phyloP scores from a whole-genome alignment of 2,329 filamentous ascomycete species.

The Zopfia rhizophila region DNA sequence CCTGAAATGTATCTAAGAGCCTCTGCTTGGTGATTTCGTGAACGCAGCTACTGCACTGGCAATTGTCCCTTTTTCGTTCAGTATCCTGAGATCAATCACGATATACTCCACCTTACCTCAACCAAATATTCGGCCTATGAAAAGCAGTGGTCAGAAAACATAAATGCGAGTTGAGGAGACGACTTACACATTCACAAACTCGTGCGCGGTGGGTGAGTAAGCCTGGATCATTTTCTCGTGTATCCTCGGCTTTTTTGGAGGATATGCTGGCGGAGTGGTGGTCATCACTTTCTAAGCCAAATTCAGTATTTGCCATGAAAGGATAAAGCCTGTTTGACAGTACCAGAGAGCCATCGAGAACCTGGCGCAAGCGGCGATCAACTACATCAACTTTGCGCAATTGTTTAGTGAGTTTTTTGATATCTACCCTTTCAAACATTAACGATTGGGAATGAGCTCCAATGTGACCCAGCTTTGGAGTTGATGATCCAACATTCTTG shows the following conservation, averaged over 20 bases:
- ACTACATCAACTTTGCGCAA: not conserved
- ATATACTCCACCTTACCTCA: constrained; percentile 33
- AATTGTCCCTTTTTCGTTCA: constrained; percentile 75
- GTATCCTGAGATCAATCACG: constrained; percentile 14
- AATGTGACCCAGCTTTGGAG: no score
- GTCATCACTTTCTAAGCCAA: not conserved
- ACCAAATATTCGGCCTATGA: constrained; percentile 52
- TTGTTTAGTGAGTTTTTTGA: no score
- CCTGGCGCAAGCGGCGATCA: not conserved
- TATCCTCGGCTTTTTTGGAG: not conserved
- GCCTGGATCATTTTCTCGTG: not conserved
- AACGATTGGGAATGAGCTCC: no score
- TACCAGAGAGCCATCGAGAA: not conserved
- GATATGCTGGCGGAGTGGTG: not conserved
- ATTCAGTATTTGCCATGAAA: not conserved
- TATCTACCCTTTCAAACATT: no score
- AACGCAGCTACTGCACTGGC: constrained; percentile 73
- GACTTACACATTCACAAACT: not conserved
- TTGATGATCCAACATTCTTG: no score
- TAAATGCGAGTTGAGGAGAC: no score
- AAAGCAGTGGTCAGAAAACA: no score
- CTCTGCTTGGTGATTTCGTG: constrained; percentile 77
- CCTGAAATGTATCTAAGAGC: constrained; percentile 73
- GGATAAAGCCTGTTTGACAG: not conserved
- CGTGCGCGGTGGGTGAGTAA: not conserved